Evolutionary conservation across 1,284 basidiomycete genomes (phyloP), one percentile per base, ranked within the genome.

Genomic region (Erythrobasidium hasegawianum): DNA sequence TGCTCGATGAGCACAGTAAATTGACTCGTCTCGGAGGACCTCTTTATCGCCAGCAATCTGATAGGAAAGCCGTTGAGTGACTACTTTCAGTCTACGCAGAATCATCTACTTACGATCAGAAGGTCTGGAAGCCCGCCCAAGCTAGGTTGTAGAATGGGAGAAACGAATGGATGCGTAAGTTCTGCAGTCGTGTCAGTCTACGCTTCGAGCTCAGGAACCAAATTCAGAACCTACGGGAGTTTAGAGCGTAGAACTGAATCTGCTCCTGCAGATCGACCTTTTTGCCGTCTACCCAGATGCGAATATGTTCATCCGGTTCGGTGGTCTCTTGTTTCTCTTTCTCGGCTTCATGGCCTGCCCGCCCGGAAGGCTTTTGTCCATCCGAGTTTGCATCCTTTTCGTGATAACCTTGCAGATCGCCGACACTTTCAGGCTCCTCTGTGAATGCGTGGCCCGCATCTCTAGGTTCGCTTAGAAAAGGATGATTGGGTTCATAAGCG

Each of bases 71-170:
- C n/a, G n/a, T n/a, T n/a, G n/a, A n/a, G n/a, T n/a, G n/a, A n/a
- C n/a, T n/a, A n/a, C n/a, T n/a, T n/a, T n/a, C n/a, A n/a, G n/a
- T n/a, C n/a, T n/a, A n/a, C n/a, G n/a, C n/a, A n/a, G n/a, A n/a
- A n/a, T n/a, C 45, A 24, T 24, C 3, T 10, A 70, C 76, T 58
- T 52, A 81, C 76, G 40, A 82, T 79, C 61, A 79, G 77, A 20
- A 82, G 72, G 0, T 81, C 80, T 29, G 80, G 81, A 10, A 82
- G 75, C 0, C 81, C 81, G 8, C 81, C 81, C 3, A 82, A 73
- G 1, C 78, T 80, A 5, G 80, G 81, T 13, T 76, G 74, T 65
- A 81, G 79, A 56, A 81, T 76, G 2, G 80, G 79, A 1, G 80
- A 81, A 38, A 81, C 80, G 20, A 81, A 75, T 0, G 81, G 81